Conservation (phyloP, 2,329 filamentous ascomycete genomes). For the Neonectria punicea region DNA sequence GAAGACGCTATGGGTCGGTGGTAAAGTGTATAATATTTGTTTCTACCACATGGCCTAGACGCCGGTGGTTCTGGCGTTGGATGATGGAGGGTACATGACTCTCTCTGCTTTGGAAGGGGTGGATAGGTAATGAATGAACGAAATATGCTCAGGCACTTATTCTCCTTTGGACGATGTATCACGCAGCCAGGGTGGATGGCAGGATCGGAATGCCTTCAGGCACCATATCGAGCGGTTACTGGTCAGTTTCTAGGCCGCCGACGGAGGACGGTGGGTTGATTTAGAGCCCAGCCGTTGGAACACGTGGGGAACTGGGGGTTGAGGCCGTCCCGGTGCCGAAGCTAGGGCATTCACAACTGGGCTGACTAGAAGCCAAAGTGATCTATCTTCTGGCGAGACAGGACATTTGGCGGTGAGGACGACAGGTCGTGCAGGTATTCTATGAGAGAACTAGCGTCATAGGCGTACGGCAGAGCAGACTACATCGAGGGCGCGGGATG, state of each 20-base stretch:
- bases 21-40: background rate
- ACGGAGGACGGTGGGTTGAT: background rate
- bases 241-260: background rate
- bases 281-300: constrained; percentile 26
- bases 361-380: background rate
- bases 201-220: background rate
- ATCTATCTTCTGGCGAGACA: background rate
- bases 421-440: constrained; percentile 3
- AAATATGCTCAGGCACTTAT: background rate
- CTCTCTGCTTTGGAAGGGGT: background rate
- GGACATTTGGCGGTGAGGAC: constrained; percentile 18
- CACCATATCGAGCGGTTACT: background rate
- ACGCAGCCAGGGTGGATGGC: background rate
- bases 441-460: constrained; percentile 4
- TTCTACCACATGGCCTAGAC: background rate
- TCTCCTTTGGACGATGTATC: background rate
- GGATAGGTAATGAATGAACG: background rate
- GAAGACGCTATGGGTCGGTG: background rate
- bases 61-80: background rate
- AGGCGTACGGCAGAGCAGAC: background rate
- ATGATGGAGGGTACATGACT: background rate
- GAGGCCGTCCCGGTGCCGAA: background rate
- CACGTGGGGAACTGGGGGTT: constrained; percentile 24
- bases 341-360: background rate
- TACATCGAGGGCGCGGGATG: background rate